phyloP scores from a whole-genome alignment of 352 stramenopile species.

The Pythium graminicola region DNA sequence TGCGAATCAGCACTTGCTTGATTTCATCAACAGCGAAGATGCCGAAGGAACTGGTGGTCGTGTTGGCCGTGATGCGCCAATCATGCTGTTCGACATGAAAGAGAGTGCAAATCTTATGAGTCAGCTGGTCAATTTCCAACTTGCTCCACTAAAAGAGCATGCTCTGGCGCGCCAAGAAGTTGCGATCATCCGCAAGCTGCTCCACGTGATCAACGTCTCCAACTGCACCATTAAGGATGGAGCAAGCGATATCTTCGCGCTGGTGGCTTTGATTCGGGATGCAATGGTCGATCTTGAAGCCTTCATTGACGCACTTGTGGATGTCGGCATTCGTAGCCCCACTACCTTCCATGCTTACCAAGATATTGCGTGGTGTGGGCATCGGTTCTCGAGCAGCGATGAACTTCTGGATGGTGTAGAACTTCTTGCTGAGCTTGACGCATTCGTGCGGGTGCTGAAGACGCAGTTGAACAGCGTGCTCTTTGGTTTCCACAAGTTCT shows the following conservation, averaged over 20 bases:
- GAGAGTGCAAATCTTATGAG: conserved; percentile 58
- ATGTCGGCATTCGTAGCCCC: conserved; percentile 50
- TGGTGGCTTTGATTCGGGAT: conserved; percentile 24
- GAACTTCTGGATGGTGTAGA: conserved; percentile 5
- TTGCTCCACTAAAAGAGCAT: conserved; percentile 72
- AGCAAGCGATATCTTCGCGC: neutral
- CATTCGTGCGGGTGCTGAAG: conserved; percentile 47
- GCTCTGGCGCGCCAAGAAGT: conserved; percentile 58
- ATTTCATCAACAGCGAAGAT: conserved; percentile 32
- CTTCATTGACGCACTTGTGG: conserved; percentile 47
- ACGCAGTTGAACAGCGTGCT: conserved; percentile 62
- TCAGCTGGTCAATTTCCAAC: conserved; percentile 67
- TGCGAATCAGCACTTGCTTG: conserved; percentile 27
- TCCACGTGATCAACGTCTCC: conserved; percentile 55
- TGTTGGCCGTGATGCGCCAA: conserved; percentile 49
- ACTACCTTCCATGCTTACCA: conserved; percentile 71
- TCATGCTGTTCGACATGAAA: conserved; percentile 79
- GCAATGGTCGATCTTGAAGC: conserved; percentile 42
- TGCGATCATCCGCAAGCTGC: conserved; percentile 42
- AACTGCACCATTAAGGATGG: conserved; percentile 5
- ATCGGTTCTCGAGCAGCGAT: conserved; percentile 23
- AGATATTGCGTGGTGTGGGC: conserved; percentile 81
- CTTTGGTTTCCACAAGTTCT: conserved; percentile 68
- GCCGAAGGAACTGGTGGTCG: conserved; percentile 20
- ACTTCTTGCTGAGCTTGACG: conserved; percentile 29